These are phyloP conservation scores for Furcasterigmium sp. DNA, from an alignment of 2,329 filamentous ascomycete genomes.

Conservation along the genomic window DNA sequence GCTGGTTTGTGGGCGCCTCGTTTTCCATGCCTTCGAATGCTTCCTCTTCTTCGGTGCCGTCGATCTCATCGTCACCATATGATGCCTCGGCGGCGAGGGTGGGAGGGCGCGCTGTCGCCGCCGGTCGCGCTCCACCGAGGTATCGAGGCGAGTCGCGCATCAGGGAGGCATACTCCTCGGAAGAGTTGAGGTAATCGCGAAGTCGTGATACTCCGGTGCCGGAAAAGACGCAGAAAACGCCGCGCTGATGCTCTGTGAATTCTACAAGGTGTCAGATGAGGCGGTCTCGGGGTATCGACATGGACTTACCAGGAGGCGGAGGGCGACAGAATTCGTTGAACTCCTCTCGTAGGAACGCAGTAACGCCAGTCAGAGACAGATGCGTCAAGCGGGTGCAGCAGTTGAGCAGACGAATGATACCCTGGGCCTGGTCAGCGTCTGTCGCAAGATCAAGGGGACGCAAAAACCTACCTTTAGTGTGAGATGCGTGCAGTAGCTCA, in stretches of 20 bases:
- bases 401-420: conserved; percentile 84
- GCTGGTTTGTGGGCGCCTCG: conserved; percentile 30
- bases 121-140: neutral
- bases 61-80: conserved; percentile 29
- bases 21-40: conserved; percentile 34
- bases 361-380: conserved; percentile 87
- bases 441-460: too few relatives aligned
- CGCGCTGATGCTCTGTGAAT: conserved; percentile 91
- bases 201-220: conserved; percentile 75
- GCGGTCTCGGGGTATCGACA: neutral
- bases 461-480: conserved; percentile 74
- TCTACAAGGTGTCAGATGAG: conserved; percentile 44
- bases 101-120: neutral
- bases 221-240: conserved; percentile 97
- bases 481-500: conserved; percentile 88
- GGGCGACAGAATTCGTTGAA: conserved; percentile 80
- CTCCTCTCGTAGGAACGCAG: conserved; percentile 82
- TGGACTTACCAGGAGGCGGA: conserved; percentile 62
- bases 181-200: conserved; percentile 68
- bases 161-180: conserved; percentile 39
- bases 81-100: neutral
- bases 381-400: conserved; percentile 90
- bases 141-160: conserved; percentile 21
- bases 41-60: conserved; percentile 39
- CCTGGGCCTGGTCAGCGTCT: conserved; percentile 44